These are phyloP conservation scores for Paramecium biaurelia DNA, from an alignment of 73 alveolate genomes.

Conservation along the genomic window DNA sequence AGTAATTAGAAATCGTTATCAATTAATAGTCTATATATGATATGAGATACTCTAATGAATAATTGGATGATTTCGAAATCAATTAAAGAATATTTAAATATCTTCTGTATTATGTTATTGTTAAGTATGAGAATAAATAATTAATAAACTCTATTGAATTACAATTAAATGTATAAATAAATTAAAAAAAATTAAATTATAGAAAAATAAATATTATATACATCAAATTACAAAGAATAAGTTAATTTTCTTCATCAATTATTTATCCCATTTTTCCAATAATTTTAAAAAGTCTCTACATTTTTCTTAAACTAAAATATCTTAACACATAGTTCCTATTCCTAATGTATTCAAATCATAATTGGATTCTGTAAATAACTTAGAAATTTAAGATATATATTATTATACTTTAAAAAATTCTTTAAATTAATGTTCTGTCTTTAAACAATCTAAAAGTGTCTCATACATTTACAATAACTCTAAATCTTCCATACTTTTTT, in stretches of 20 bases:
- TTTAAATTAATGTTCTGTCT: background rate
- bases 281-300: background rate
- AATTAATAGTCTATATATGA: too few species aligned
- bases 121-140: too few species aligned
- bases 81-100: too few species aligned
- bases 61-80: too few species aligned
- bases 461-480: background rate
- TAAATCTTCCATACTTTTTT: background rate
- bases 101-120: too few species aligned
- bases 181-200: too few species aligned
- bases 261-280: conserved; percentile 16
- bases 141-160: too few species aligned
- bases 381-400: background rate
- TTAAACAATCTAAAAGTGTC: background rate
- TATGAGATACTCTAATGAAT: too few species aligned
- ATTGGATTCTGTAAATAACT: background rate
- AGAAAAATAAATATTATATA: background rate
- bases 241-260: background rate
- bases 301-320: background rate
- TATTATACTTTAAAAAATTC: background rate
- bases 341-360: background rate
- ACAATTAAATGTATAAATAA: too few species aligned
- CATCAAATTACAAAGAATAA: background rate
- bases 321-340: conserved; percentile 3
- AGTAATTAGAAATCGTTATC: too few species aligned